Evolutionary conservation across 2,329 filamentous ascomycete genomes (phyloP).

Genomic region (Ophiostoma perfectum): DNA sequence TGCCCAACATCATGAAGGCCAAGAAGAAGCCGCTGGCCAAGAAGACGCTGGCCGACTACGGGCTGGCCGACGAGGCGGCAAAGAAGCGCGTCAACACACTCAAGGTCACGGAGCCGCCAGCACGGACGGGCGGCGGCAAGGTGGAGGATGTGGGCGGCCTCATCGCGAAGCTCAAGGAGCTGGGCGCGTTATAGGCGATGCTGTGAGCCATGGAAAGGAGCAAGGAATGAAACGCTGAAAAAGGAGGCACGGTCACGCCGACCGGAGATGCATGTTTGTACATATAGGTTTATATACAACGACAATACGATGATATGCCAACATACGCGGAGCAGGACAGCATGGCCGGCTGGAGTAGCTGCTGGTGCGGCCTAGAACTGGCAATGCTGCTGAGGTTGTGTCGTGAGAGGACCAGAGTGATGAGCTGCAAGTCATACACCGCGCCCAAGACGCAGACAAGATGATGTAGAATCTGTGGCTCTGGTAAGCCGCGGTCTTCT

Average conservation of each 20-base stretch:
- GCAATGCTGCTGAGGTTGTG: too few relatives aligned
- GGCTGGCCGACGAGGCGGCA: constrained; percentile 67
- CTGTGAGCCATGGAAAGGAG: background rate
- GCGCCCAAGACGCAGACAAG: too few relatives aligned
- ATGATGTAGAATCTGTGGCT: too few relatives aligned
- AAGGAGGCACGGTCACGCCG: background rate
- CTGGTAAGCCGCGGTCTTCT: too few relatives aligned
- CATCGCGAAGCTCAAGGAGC: constrained; percentile 87
- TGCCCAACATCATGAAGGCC: constrained; percentile 99
- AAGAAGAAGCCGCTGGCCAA: constrained; percentile 99
- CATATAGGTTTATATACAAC: background rate
- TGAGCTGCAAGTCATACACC: too few relatives aligned
- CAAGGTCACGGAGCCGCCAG: constrained; percentile 83
- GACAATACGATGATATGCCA: background rate
- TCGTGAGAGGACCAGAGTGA: too few relatives aligned
- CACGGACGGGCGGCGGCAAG: constrained; percentile 89
- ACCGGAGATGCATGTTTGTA: background rate
- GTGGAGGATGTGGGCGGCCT: constrained; percentile 97
- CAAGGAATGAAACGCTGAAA: background rate
- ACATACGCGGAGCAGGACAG: too few relatives aligned
- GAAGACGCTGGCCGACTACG: constrained; percentile 78
- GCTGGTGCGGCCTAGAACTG: too few relatives aligned
- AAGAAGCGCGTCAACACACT: constrained; percentile 77
- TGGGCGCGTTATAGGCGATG: constrained; percentile 70
- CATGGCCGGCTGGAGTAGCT: background rate